Evolutionary conservation across 2,329 filamentous ascomycete species (phyloP), one percentile per base, ranked within the genome.

Genomic region (Fusarium sp.): DNA sequence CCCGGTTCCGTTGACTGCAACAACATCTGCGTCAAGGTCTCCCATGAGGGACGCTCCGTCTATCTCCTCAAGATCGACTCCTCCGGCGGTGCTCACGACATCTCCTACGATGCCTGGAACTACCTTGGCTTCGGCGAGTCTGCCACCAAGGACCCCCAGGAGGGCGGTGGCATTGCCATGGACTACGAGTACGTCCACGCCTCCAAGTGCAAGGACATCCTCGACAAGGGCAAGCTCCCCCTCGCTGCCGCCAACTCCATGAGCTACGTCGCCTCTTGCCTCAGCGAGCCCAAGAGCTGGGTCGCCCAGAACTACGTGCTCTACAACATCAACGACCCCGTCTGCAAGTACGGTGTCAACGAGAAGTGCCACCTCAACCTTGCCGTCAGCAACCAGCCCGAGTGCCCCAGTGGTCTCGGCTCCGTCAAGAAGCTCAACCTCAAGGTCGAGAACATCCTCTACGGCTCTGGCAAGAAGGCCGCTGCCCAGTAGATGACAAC

Each of bases 61-160:
- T 85, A 89, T 75, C 87, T 94, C 61, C 85, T 91, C 68, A 85
- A 85, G 78, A 82, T 91, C 71, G 89, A 90, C 82, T 80, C 83
- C 58, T 90, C 88, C 1, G 84, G 82, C 45, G 88, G 88, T 55
- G 89, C 88, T 59, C 79, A 89, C 79, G 89, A 91, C 80, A 86
- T 91, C 82, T 86, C 83, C 65, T 91, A 90, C 82, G 89, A 90
- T 71, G 88, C 89, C 56, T 91, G 88, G 87, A 89, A 89, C 83
- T 87, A 87, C 76, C 87, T 91, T 45, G 80, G 81, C 75, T 87
- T 84, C 39, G 88, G 88, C 72, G 76, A 84, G 68, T 82, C 84
- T 18, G 89, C 88, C 45, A 82, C 80, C 13, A 78, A 83, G 20
- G 77, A 83, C 56, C 88, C 88, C 20, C 81, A 83, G 6, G 66